A percentile compares a stretch with the other conserved stretches of the same genome.
phyloP scores from a whole-genome alignment of 2,329 filamentous ascomycete species.

The Didymella pomorum region DNA sequence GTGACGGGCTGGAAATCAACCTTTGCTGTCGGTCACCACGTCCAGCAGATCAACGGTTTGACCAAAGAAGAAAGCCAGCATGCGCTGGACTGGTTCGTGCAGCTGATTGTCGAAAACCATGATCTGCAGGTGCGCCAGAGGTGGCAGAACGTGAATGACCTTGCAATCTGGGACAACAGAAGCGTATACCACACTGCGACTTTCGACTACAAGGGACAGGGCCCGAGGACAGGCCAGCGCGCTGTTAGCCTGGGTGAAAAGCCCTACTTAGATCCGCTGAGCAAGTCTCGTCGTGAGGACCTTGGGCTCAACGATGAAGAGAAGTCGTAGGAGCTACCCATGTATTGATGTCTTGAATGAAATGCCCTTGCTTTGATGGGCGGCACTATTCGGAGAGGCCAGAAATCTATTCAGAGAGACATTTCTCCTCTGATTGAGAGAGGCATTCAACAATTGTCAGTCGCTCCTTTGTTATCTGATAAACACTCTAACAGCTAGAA shows the following conservation, averaged over 20 bases:
- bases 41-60: constrained; percentile 55
- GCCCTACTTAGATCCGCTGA: constrained; percentile 63
- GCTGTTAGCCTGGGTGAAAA: constrained; percentile 66
- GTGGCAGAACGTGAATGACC: constrained; percentile 57
- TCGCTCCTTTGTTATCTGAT: too few relatives aligned
- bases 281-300: constrained; percentile 56
- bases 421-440: too few relatives aligned
- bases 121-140: constrained; percentile 60
- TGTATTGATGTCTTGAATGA: neutral
- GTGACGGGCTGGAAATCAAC: constrained; percentile 55
- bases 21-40: constrained; percentile 56
- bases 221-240: constrained; percentile 63
- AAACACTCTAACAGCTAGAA: too few relatives aligned
- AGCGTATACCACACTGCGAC: constrained; percentile 67
- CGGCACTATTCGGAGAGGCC: too few relatives aligned
- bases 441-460: too few relatives aligned
- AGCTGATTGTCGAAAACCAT: constrained; percentile 57
- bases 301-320: constrained; percentile 11
- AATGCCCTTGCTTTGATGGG: too few relatives aligned
- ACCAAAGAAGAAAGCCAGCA: constrained; percentile 54
- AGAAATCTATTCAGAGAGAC: too few relatives aligned
- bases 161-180: constrained; percentile 72
- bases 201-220: constrained; percentile 66
- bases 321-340: constrained; percentile 3
- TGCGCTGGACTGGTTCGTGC: constrained; percentile 55